Conservation (phyloP, 805 yeast species). For the Blastobotrys peoriensis region DNA sequence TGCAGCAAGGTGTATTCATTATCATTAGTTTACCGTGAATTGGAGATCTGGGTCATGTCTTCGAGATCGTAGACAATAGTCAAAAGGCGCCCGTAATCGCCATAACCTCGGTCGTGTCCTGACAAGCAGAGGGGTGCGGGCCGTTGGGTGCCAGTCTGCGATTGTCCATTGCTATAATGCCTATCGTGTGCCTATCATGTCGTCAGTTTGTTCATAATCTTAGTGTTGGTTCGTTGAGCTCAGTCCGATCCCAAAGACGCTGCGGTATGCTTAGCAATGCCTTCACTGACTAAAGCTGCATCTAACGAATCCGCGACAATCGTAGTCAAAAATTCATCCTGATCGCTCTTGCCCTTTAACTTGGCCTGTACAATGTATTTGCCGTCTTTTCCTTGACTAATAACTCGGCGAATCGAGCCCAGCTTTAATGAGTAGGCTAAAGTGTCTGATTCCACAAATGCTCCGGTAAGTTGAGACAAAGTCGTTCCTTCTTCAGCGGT, state of each 20-base stretch:
- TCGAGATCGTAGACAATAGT: neutral
- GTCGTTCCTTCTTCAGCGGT: slow-evolving; percentile 3
- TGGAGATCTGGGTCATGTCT: neutral
- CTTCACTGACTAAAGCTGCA: slow-evolving; percentile 14
- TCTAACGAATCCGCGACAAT: slow-evolving; percentile 8
- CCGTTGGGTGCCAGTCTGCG: no score
- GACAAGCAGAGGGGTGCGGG: no score
- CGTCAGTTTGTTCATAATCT: no score
- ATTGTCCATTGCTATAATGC: neutral
- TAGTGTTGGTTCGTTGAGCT: no score
- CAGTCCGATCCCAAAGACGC: neutral
- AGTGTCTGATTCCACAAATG: slow-evolving; percentile 15
- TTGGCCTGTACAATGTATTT: slow-evolving; percentile 12
- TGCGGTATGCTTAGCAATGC: slow-evolving; percentile 10
- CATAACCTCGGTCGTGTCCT: no score
- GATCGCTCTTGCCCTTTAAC: slow-evolving; percentile 5
- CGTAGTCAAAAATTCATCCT: slow-evolving; percentile 10
- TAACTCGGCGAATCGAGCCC: slow-evolving; percentile 14
- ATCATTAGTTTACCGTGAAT: slow-evolving; percentile 14
- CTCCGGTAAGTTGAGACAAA: slow-evolving; percentile 9
- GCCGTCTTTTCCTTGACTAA: slow-evolving; percentile 6
- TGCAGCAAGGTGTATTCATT: slow-evolving; percentile 10
- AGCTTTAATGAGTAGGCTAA: slow-evolving; percentile 17
- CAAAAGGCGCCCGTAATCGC: no score
- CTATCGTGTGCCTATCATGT: neutral